Evolutionary conservation across 2,329 filamentous ascomycete species (phyloP).

Genomic region (Cytospora piceicola): DNA sequence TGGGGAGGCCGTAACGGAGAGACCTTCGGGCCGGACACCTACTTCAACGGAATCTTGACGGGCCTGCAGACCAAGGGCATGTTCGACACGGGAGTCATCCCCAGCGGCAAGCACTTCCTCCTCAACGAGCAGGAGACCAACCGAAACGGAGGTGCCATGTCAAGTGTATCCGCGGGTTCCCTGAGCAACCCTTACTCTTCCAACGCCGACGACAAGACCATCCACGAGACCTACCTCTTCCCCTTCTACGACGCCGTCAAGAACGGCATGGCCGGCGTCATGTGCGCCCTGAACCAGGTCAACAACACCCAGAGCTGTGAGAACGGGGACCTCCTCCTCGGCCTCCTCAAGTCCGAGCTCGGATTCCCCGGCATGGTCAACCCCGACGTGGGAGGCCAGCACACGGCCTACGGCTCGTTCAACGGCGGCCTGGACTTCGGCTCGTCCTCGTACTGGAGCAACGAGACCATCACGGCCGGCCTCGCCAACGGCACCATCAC

Average conservation of each 20-base stretch:
- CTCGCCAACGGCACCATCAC: conserved; percentile 64
- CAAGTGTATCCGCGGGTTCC: conserved; percentile 44
- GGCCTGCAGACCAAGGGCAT: conserved; percentile 66
- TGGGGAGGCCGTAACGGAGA: conserved; percentile 66
- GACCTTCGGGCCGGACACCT: conserved; percentile 57
- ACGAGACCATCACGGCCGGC: conserved; percentile 58
- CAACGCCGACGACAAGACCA: conserved; percentile 47
- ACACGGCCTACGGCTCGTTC: conserved; percentile 63
- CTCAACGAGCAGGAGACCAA: conserved; percentile 46
- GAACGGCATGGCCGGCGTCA: conserved; percentile 15
- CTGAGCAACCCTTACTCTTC: conserved; percentile 48
- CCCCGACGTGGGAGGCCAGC: conserved; percentile 69
- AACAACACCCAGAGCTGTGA: conserved; percentile 62
- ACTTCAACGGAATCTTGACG: conserved; percentile 55
- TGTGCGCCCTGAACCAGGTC: conserved; percentile 27
- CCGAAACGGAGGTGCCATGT: conserved; percentile 43
- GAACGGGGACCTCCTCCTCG: conserved; percentile 69
- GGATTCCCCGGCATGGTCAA: conserved; percentile 68
- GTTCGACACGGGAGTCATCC: conserved; percentile 73
- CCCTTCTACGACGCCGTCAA: conserved; percentile 13
- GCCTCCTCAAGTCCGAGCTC: conserved; percentile 65
- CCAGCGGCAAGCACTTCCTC: conserved; percentile 69
- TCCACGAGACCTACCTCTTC: conserved; percentile 52
- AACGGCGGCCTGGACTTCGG: conserved; percentile 72
- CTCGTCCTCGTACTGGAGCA: conserved; percentile 57